These are phyloP conservation scores for Colletotrichum nymphaeae DNA, from an alignment of 2,329 filamentous ascomycete genomes.

Conservation along the genomic window DNA sequence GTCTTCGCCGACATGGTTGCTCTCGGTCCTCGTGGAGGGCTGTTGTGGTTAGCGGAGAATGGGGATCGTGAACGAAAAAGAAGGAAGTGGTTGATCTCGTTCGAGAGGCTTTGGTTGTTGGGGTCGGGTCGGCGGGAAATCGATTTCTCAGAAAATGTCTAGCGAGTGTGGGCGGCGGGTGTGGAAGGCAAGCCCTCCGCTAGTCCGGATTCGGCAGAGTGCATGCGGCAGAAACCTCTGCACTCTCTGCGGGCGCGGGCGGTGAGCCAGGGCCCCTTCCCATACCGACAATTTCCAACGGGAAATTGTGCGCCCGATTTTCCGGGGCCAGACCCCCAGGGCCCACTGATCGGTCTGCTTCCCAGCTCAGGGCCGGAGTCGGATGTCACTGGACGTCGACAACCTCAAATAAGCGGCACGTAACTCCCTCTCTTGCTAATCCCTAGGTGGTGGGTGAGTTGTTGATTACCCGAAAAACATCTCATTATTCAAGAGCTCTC, in stretches of 20 bases:
- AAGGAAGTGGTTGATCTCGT: conserved; percentile 30
- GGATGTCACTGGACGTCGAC: conserved; percentile 6
- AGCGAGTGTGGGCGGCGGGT: conserved; percentile 2
- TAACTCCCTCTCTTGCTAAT: neutral
- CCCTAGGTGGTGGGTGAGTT: neutral
- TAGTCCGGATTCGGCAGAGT: conserved; percentile 35
- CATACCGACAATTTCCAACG: neutral
- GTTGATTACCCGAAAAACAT: too few species aligned
- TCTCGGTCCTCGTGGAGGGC: conserved; percentile 37
- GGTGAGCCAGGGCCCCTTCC: neutral
- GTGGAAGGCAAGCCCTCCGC: conserved; percentile 50
- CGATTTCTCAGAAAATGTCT: neutral
- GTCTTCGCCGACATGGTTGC: conserved; percentile 78
- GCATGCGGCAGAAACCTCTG: neutral
- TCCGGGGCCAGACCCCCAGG: conserved; percentile 3
- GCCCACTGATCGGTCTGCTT: neutral
- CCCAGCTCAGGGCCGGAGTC: neutral
- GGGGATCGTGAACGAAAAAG: conserved; percentile 42
- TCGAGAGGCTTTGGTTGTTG: conserved; percentile 22
- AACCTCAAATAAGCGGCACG: neutral
- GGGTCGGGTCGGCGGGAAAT: conserved; percentile 1
- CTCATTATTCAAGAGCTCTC: neutral
- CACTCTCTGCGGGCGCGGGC: neutral
- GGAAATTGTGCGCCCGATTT: neutral
- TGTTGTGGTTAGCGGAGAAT: conserved; percentile 35